phyloP scores from a whole-genome alignment of 352 stramenopile species.

The Pseudoperonospora humuli region DNA sequence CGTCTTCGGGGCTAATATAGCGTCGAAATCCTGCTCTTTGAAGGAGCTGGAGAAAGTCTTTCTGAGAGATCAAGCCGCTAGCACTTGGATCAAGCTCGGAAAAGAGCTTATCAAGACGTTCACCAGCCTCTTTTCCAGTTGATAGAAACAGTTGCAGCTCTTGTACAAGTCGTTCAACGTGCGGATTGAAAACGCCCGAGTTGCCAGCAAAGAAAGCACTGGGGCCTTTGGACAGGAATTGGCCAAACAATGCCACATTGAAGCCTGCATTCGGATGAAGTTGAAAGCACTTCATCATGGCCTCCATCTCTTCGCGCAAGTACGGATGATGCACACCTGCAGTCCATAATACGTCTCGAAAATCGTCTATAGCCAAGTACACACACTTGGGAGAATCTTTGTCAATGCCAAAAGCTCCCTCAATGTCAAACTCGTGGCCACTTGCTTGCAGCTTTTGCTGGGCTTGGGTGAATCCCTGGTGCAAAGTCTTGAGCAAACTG shows the following conservation, averaged over 20 bases:
- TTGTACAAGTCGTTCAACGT: slow-evolving; percentile 48
- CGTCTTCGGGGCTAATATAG: slow-evolving; percentile 55
- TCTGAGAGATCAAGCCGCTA: slow-evolving; percentile 46
- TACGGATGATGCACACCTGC: slow-evolving; percentile 55
- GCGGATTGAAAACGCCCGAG: slow-evolving; percentile 37
- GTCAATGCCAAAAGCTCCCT: slow-evolving; percentile 37
- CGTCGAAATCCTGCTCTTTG: slow-evolving; percentile 50
- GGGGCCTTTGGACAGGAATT: slow-evolving; percentile 45
- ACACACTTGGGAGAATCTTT: slow-evolving; percentile 30
- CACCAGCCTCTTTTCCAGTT: slow-evolving; percentile 44
- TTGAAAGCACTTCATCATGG: slow-evolving; percentile 50
- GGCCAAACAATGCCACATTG: slow-evolving; percentile 42
- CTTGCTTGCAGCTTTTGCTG: slow-evolving; percentile 16
- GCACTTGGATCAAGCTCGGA: slow-evolving; percentile 44
- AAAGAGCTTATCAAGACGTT: slow-evolving; percentile 40
- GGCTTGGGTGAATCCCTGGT: slow-evolving; percentile 29
- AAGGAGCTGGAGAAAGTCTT: slow-evolving; percentile 63
- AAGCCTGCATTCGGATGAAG: slow-evolving; percentile 33
- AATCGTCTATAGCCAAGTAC: slow-evolving; percentile 44
- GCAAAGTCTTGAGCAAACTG: slow-evolving; percentile 42
- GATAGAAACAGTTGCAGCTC: slow-evolving; percentile 50
- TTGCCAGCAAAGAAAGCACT: slow-evolving; percentile 37
- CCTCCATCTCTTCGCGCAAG: slow-evolving; percentile 56
- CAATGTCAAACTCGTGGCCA: slow-evolving; percentile 36
- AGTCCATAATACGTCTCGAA: slow-evolving; percentile 68